Percentiles rank a stretch among this genome's conserved stretches.
phyloP scores from a whole-genome alignment of 2,329 filamentous ascomycete species.

The Penicillium sclerotigenum region DNA sequence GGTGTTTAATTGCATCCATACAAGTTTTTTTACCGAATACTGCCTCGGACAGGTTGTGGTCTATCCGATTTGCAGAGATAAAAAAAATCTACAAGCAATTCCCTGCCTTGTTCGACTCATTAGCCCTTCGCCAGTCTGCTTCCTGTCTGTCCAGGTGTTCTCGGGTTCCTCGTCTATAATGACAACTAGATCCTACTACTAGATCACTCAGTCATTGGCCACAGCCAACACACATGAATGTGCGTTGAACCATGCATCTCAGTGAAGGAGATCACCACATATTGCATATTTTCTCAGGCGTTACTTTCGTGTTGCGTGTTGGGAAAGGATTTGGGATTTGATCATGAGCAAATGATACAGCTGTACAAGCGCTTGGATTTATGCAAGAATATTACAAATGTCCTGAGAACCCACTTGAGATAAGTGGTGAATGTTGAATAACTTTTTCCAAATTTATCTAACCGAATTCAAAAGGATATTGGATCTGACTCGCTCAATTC shows the following conservation, averaged over 20 bases:
- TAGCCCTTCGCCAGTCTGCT: background rate
- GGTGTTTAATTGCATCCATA: constrained; percentile 4
- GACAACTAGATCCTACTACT: background rate
- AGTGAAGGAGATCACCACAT: constrained; percentile 2
- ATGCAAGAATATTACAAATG: background rate
- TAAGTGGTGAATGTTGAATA: background rate
- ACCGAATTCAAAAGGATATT: background rate
- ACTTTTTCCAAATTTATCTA: background rate
- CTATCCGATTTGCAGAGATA: background rate
- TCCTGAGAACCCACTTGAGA: background rate
- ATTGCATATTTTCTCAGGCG: constrained; percentile 14
- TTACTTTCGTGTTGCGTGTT: constrained; percentile 5
- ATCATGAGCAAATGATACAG: constrained; percentile 3
- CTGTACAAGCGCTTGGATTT: constrained; percentile 6
- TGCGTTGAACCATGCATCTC: background rate
- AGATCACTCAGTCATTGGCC: background rate
- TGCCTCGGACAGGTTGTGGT: background rate
- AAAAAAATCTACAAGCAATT: background rate
- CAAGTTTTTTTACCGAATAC: background rate
- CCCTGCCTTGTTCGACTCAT: background rate
- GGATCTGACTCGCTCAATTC: constrained; percentile 10
- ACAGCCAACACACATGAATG: background rate
- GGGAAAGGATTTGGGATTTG: background rate
- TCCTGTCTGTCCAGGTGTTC: background rate
- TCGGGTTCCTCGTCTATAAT: background rate